Percentiles rank a stretch among this genome's conserved stretches.
phyloP scores from a whole-genome alignment of 352 stramenopile genomes.

The Phytophthora sojae region DNA sequence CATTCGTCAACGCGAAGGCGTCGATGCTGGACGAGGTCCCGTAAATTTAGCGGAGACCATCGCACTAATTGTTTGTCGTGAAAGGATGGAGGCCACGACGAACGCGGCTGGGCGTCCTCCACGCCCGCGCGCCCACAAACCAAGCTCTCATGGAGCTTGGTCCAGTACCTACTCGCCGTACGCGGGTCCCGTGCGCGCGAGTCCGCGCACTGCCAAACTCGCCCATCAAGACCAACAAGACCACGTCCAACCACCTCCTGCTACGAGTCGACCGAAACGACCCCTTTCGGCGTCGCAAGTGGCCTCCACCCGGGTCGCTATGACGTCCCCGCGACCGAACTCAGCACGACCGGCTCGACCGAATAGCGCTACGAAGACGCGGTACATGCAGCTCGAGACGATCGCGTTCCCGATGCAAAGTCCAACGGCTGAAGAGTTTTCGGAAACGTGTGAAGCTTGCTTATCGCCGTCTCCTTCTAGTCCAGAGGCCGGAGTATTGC shows the following conservation, averaged over 20 bases:
- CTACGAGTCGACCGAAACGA: conserved; percentile 32
- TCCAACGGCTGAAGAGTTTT: background rate
- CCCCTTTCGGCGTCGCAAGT: conserved; percentile 50
- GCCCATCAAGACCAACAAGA: conserved; percentile 22
- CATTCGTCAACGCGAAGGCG: conserved; percentile 1
- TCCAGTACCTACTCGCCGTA: conserved; percentile 35
- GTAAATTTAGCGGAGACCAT: conserved; percentile 33
- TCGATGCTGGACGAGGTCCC: background rate
- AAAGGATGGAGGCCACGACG: conserved; percentile 19
- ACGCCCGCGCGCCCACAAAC: conserved; percentile 31
- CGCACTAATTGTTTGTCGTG: conserved; percentile 8
- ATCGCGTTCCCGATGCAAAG: conserved; percentile 42
- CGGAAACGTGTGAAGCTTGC: conserved; percentile 19
- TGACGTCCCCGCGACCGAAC: conserved; percentile 18
- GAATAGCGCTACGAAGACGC: conserved; percentile 49
- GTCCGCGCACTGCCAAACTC: conserved; percentile 44
- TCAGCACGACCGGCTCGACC: conserved; percentile 43
- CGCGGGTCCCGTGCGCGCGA: conserved; percentile 28
- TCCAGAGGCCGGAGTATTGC: conserved; percentile 8
- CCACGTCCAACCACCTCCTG: background rate
- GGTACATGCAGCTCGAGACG: conserved; percentile 36
- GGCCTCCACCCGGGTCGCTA: conserved; percentile 26
- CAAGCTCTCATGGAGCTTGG: conserved; percentile 15
- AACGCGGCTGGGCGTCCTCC: conserved; percentile 22
- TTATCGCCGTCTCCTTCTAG: conserved; percentile 14